These are phyloP conservation scores for Lipomyces starkeyi DNA, from an alignment of 805 yeast species.

Conservation along the genomic window DNA sequence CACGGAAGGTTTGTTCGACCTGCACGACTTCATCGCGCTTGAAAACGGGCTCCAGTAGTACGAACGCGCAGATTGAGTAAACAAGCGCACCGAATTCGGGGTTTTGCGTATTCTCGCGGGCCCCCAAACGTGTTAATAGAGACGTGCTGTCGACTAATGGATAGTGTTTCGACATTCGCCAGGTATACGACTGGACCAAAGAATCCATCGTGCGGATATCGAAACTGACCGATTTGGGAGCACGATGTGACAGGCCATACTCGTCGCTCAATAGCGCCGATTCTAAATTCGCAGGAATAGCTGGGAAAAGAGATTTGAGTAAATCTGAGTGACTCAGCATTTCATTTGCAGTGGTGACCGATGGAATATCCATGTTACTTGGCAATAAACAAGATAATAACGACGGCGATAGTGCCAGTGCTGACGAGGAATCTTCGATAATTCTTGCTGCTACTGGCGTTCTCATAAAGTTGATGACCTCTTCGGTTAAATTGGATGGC, in stretches of 20 bases:
- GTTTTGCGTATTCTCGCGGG: conserved; percentile 7
- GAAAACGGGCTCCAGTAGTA: conserved; percentile 10
- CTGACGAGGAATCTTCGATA: background rate
- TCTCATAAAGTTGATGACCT: conserved; percentile 4
- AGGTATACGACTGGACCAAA: background rate
- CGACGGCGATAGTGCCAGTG: background rate
- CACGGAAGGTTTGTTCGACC: conserved; percentile 10
- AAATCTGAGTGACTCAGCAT: background rate
- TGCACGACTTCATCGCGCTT: conserved; percentile 6
- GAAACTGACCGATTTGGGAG: background rate
- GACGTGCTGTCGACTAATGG: conserved; percentile 11
- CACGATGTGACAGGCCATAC: conserved; percentile 4
- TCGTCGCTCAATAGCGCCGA: conserved; percentile 7
- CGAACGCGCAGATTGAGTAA: conserved; percentile 20
- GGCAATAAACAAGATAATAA: background rate
- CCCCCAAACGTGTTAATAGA: conserved; percentile 12
- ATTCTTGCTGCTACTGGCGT: background rate
- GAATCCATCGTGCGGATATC: conserved; percentile 4
- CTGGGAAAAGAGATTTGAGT: conserved; percentile 1
- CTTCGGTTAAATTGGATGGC: conserved; percentile 3
- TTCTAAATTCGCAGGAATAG: conserved; percentile 4
- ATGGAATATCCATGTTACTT: conserved; percentile 8
- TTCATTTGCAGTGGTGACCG: conserved; percentile 5
- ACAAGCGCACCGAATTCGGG: conserved; percentile 14
- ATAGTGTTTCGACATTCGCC: conserved; percentile 8